Base-by-base conservation (phyloP, 129 eudicot genomes). In the Artemisia annua region DNA sequence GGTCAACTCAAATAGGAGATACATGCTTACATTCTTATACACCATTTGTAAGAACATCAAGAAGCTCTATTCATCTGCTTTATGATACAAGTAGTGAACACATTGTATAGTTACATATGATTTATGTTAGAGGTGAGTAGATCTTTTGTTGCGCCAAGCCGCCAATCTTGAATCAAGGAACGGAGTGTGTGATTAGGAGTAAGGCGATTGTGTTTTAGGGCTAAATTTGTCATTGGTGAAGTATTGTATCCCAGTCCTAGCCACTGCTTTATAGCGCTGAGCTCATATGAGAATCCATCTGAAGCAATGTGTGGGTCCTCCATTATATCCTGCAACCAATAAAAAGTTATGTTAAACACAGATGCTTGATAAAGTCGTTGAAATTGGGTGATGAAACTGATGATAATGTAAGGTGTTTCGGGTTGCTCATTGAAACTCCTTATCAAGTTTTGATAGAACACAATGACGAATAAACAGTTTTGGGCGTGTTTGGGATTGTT, bases 201-300 rank as follows among this genome's bases (percentile, higher is more conserved):
- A 24, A 92, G 83, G 12, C 70, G 79, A 49, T 82, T 82, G 81
- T 87, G 86, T 71, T 84, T 68, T 22, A 92, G 91, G 70, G 78
- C 82, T 73, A 85, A 80, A 72, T 92, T 92, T 17, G 96, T 89
- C 85, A 85, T 83, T 6, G 98, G 96, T 7, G 98, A 92, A 14
- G 90, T 82, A 62, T 82, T 85, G 39, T 80, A 83, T 17, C 89
- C 90, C 52, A 83, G 87, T 59, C 60, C 75, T 69, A 92, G 70
- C 98, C 98, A 92, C 28, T 78, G 87, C 49, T 85, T 74, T 67
- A 92, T 92, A 35, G 95, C 96, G 49, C 87, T 82, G 18, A 89
- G 72, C 86, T 92, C 98, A 35, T 92, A 92, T 7, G 95, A 87
- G 68, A 74, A 77, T 61, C 98, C 96, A 76, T 92, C 96, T 18